Evolutionary conservation across 2,329 filamentous ascomycete genomes (phyloP).

Genomic region (Aspergillus felis): DNA sequence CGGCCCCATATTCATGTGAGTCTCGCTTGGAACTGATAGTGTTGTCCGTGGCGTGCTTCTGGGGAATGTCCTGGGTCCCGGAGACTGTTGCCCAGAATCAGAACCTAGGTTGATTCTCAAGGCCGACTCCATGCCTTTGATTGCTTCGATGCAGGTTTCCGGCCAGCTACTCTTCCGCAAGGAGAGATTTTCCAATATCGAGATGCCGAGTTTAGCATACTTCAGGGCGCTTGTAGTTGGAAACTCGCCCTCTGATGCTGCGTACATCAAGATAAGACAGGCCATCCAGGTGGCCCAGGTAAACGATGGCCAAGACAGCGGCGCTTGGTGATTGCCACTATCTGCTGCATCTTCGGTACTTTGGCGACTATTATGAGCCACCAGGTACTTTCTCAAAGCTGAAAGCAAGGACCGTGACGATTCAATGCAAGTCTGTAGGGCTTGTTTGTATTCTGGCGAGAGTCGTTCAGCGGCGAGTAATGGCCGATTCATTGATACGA

Average conservation of each 20-base stretch:
- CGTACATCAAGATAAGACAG: conserved; percentile 50
- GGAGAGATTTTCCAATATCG: conserved; percentile 31
- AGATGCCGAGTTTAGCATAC: conserved; percentile 33
- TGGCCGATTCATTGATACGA: conserved; percentile 51
- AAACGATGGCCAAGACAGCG: conserved; percentile 49
- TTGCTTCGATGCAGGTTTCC: conserved; percentile 37
- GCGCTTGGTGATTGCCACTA: conserved; percentile 7
- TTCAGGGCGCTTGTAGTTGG: conserved; percentile 37
- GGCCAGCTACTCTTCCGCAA: conserved; percentile 36
- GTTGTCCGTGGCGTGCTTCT: background rate
- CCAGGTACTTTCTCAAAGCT: conserved; percentile 32
- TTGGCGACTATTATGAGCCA: background rate
- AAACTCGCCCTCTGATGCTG: conserved; percentile 46
- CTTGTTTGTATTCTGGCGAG: conserved; percentile 45
- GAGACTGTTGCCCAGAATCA: background rate
- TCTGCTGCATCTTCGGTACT: background rate
- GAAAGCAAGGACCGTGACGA: conserved; percentile 49
- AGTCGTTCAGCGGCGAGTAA: conserved; percentile 45
- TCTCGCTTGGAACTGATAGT: background rate
- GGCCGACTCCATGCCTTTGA: conserved; percentile 31
- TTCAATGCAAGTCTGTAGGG: conserved; percentile 50
- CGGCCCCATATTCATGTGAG: background rate
- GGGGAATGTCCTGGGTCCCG: background rate
- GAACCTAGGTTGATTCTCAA: conserved; percentile 9
- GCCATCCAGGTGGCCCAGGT: conserved; percentile 55